Base-by-base conservation (phyloP, 306 rosid species). In the Hippophae gyantsensis region DNA sequence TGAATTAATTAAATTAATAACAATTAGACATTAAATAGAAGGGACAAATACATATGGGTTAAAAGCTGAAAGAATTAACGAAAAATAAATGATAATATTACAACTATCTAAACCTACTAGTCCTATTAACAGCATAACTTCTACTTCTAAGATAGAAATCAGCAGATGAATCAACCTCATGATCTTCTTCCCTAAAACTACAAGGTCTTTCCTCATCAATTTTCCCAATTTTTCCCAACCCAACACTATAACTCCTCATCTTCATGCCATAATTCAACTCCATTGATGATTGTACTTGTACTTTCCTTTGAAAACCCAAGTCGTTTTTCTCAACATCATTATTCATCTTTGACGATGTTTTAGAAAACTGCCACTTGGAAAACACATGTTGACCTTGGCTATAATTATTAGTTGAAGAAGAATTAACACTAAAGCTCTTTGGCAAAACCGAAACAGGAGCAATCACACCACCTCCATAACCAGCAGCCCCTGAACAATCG, bases 151-250 rank as follows among this genome's bases (percentile, higher is more conserved):
- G 56, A 64, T 63, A 60, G 9, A 78, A 25, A 65, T 52, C 75
- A 3, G 61, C 42, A 43, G 53, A 64, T 10, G 60, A 54, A 54
- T 55, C 10, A 38, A 50, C 47, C 5, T 52, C 53, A 41, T 18
- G 23, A 18, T 18, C 23, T 18, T 80, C 76, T 56, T 80, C 78
- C 63, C 68, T 62, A 75, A 77, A 83, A 52, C 13, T 61, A 70
- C 81, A 77, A 58, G 79, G 76, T 50, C 43, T 75, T 18, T 83
- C 86, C 57, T 77, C 89, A 25, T 83, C 89, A 59, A 83, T 80
- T 59, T 69, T 73, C 45, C 53, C 74, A 70, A 76, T 79, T 45
- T 73, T 79, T 50, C 71, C 70, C 71, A 77, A 32, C 54, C 69
- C 75, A 51, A 65, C 72, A 52, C 74, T 62, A 23, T 58, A 75